Conservation (phyloP, 306 rosid genomes). For the Sphenostylis stenocarpa region DNA sequence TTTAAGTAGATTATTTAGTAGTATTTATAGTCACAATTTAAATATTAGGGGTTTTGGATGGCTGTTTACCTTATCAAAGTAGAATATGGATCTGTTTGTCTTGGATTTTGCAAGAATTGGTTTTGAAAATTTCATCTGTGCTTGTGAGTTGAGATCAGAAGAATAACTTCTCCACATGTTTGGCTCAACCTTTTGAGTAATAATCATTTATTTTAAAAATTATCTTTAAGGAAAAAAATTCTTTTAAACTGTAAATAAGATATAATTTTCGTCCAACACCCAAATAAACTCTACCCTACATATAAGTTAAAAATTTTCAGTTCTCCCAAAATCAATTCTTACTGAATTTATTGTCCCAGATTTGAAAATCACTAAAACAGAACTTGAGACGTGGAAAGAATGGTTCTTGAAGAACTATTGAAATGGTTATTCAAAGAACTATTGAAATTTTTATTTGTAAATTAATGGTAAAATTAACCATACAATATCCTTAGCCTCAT, state of each 20-base stretch:
- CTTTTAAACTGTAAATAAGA: background rate
- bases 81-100: background rate
- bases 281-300: background rate
- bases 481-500: too few species aligned
- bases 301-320: background rate
- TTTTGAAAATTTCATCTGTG: background rate
- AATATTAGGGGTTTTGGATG: background rate
- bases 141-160: background rate
- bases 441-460: background rate
- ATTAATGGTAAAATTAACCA: background rate
- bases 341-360: background rate
- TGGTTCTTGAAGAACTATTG: background rate
- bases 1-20: background rate
- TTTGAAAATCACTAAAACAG: background rate
- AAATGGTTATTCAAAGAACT: background rate
- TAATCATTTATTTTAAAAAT: background rate
- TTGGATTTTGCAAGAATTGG: background rate
- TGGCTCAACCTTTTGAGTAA: background rate
- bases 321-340: background rate
- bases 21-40: background rate
- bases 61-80: constrained; percentile 1
- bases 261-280: background rate
- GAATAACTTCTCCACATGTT: background rate
- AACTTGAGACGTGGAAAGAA: background rate
- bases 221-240: background rate